Evolutionary conservation across 148 eudicot genomes (phyloP), one percentile per base, ranked within the genome.

Genomic region (Gaultheria prostrata): DNA sequence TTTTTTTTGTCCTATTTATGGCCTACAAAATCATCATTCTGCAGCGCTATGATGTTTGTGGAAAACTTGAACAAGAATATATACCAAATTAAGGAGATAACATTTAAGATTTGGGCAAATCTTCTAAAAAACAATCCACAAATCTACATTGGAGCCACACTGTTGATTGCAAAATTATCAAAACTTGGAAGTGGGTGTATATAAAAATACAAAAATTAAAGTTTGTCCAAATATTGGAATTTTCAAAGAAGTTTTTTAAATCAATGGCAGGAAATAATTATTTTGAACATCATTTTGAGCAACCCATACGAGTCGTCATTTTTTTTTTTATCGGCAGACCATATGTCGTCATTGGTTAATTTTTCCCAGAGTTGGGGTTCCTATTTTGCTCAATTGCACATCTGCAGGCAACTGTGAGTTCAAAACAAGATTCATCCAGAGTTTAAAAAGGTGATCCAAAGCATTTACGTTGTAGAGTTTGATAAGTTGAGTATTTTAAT

Each of bases 21-120:
- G 21, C 61, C 80, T 26, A 77, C 61, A 28, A 77, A 50, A 30
- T 28, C 59, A 77, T 77, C 80, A 77, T 77, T 26, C 15, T 4
- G 35, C 20, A 8, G n/a, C 43, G 13, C 77, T 20, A 20, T 73
- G 49, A 18, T 20, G 26, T 1, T 43, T 20, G 12, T 56, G 8
- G 35, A 50, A 50, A 49, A 28, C 35, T 14, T 77, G 59, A 51
- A 50, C 3, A 26, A 3, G 54, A 77, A 49, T 76, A 3, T 76
- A 3, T 5, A 6, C 69, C 32, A 24, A 59, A 39, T 39, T 39
- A 39, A 24, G 26, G 69, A 30, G 69, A 63, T 24, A 63, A 63
- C 14, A 63, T 24, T 61, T 20, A n/a, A 24, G 13, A 39, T 39
- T 30, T 67, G 72, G 72, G 35, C 7, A 67, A 26, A 67, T 67